These are phyloP conservation scores for Parmelia sp. DNA, from an alignment of 495 filamentous ascomycete genomes.

Conservation along the genomic window DNA sequence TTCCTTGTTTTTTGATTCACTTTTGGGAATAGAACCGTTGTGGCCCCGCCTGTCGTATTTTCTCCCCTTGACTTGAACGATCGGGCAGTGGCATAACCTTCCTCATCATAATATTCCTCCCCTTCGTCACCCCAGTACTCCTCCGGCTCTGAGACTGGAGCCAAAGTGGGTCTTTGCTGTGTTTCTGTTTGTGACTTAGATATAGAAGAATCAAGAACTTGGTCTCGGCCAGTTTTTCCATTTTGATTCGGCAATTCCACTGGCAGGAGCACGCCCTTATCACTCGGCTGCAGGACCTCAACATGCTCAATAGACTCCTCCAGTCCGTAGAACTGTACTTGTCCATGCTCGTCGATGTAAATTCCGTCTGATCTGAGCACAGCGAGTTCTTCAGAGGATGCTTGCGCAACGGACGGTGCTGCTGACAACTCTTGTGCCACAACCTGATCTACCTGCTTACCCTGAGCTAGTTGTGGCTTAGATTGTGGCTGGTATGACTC, in stretches of 20 bases:
- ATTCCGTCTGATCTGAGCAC: slow-evolving; percentile 27
- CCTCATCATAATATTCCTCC: slow-evolving; percentile 73
- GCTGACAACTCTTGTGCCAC: slow-evolving; percentile 5
- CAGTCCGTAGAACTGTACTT: slow-evolving; percentile 20
- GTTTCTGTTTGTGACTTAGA: slow-evolving; percentile 13
- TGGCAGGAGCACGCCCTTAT: background rate
- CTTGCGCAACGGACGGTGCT: background rate
- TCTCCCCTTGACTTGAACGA: slow-evolving; percentile 69
- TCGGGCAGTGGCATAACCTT: slow-evolving; percentile 71
- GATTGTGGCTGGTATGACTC: slow-evolving; percentile 9
- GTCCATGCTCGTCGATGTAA: slow-evolving; percentile 27
- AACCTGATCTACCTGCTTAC: slow-evolving; percentile 21
- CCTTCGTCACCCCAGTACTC: slow-evolving; percentile 73
- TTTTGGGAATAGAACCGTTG: slow-evolving; percentile 66
- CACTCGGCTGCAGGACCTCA: slow-evolving; percentile 9
- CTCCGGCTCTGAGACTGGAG: slow-evolving; percentile 51
- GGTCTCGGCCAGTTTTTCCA: background rate
- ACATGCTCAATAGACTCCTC: slow-evolving; percentile 18
- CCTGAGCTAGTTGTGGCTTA: slow-evolving; percentile 31
- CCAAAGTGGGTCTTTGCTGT: slow-evolving; percentile 14
- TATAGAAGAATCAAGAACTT: slow-evolving; percentile 13
- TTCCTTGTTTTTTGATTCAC: slow-evolving; percentile 52
- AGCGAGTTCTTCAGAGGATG: slow-evolving; percentile 20
- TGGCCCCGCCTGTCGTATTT: slow-evolving; percentile 70
- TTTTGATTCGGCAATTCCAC: background rate